These are phyloP conservation scores for Leccinum fibrillosum DNA, from an alignment of 768 basidiomycete genomes.

Conservation along the genomic window DNA sequence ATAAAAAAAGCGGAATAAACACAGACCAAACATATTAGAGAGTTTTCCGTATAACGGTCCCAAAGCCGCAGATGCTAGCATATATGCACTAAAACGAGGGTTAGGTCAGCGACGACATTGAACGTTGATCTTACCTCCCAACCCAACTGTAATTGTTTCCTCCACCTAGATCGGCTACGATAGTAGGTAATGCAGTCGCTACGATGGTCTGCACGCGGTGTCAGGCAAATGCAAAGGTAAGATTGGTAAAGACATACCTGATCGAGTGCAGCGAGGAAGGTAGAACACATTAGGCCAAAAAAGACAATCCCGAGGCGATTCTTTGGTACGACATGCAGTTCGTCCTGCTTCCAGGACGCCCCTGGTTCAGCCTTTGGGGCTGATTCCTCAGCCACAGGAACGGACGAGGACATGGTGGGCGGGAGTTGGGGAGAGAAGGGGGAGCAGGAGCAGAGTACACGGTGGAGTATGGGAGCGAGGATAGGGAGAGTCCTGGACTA, in stretches of 20 bases:
- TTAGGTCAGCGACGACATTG: not conserved
- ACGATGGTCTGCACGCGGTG: conserved; percentile 38
- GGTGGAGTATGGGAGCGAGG: not conserved
- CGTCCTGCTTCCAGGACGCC: conserved; percentile 36
- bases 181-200: conserved; percentile 49
- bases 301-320: conserved; percentile 43
- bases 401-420: conserved; percentile 9
- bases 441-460: not conserved
- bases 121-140: conserved; percentile 32
- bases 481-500: not conserved
- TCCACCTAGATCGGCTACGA: conserved; percentile 42
- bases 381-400: not conserved
- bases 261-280: conserved; percentile 48
- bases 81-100: conserved; percentile 37
- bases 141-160: conserved; percentile 50
- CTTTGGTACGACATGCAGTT: conserved; percentile 42
- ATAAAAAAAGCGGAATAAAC: not conserved
- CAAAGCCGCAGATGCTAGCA: conserved; percentile 42
- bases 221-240: not conserved
- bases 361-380: conserved; percentile 21
- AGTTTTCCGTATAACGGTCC: conserved; percentile 49
- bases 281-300: conserved; percentile 40
- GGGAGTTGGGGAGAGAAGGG: not conserved
- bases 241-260: conserved; percentile 28
- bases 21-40: conserved; percentile 37